These are phyloP conservation scores for Logfia minima DNA, from an alignment of 129 eudicot species.

Conservation along the genomic window DNA sequence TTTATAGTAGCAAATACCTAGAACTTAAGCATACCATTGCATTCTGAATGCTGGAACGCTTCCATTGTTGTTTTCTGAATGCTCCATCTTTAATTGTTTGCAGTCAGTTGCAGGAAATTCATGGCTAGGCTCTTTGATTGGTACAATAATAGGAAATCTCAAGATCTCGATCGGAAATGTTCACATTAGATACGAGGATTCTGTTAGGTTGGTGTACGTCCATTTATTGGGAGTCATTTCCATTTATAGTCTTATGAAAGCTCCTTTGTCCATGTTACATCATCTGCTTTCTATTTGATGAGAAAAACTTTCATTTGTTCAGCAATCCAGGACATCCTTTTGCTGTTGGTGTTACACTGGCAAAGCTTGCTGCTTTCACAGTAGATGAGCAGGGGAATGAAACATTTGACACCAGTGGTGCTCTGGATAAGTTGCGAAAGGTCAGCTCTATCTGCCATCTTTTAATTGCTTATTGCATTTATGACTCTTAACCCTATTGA, in stretches of 20 bases:
- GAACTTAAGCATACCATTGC: conserved; percentile 8
- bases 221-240: conserved; percentile 13
- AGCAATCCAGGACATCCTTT: conserved; percentile 95
- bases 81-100: conserved; percentile 20
- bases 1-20: background rate
- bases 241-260: conserved; percentile 3
- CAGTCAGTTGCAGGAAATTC: conserved; percentile 82
- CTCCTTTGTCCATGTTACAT: conserved; percentile 16
- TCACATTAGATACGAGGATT: conserved; percentile 94
- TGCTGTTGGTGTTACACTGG: conserved; percentile 88
- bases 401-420: conserved; percentile 99
- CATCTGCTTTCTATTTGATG: conserved; percentile 19
- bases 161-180: conserved; percentile 93
- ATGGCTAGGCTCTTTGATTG: conserved; percentile 90
- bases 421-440: conserved; percentile 92
- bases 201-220: conserved; percentile 57
- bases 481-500: background rate
- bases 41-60: conserved; percentile 17
- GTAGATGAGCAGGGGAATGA: conserved; percentile 96
- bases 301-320: conserved; percentile 14
- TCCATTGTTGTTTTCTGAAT: conserved; percentile 12
- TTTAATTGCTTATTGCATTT: background rate
- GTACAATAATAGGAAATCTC: conserved; percentile 90
- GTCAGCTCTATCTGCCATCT: conserved; percentile 40
- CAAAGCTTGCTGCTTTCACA: conserved; percentile 98